Percentiles rank a stretch among this genome's conserved stretches.
phyloP scores from a whole-genome alignment of 768 basidiomycete genomes.

The Leucocoprinus birnbaumii region DNA sequence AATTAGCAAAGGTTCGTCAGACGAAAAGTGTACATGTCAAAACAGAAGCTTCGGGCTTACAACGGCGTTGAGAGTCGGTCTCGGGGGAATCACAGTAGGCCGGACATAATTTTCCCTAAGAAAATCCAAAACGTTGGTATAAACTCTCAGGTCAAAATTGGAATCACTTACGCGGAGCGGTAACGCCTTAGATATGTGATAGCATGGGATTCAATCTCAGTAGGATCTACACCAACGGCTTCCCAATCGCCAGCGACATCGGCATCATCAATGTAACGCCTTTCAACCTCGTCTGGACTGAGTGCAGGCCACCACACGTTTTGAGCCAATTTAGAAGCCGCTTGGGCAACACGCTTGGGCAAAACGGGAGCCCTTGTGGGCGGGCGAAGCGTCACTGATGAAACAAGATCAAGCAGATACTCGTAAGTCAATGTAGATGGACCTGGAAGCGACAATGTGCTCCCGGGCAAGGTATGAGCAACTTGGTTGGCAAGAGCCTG shows the following conservation, averaged over 20 bases:
- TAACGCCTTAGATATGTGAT: slow-evolving; percentile 89
- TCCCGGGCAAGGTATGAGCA: slow-evolving; percentile 54
- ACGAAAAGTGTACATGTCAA: slow-evolving; percentile 2
- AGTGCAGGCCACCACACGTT: slow-evolving; percentile 89
- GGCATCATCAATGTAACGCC: slow-evolving; percentile 84
- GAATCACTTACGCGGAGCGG: slow-evolving; percentile 73
- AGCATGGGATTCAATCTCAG: slow-evolving; percentile 82
- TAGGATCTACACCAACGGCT: slow-evolving; percentile 74
- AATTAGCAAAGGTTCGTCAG: slow-evolving; percentile 7
- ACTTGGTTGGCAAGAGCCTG: slow-evolving; percentile 84
- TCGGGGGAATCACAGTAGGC: slow-evolving; percentile 61
- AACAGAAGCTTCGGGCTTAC: slow-evolving; percentile 24
- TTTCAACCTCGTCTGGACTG: slow-evolving; percentile 85
- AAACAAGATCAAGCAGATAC: slow-evolving; percentile 75
- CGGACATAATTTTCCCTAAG: slow-evolving; percentile 64
- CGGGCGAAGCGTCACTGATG: slow-evolving; percentile 74
- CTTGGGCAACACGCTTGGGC: slow-evolving; percentile 68
- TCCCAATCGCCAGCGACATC: slow-evolving; percentile 80
- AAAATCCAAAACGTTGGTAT: slow-evolving; percentile 10
- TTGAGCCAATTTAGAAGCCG: slow-evolving; percentile 62
- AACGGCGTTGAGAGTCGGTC: slow-evolving; percentile 28
- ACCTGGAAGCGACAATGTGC: slow-evolving; percentile 82
- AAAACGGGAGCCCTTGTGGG: slow-evolving; percentile 70
- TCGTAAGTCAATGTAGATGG: slow-evolving; percentile 84
- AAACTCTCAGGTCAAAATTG: slow-evolving; percentile 5